A percentile compares a stretch with the other conserved stretches of the same genome.
Conservation (phyloP, 495 filamentous ascomycete species). For the Sordaria brevicollis region DNA sequence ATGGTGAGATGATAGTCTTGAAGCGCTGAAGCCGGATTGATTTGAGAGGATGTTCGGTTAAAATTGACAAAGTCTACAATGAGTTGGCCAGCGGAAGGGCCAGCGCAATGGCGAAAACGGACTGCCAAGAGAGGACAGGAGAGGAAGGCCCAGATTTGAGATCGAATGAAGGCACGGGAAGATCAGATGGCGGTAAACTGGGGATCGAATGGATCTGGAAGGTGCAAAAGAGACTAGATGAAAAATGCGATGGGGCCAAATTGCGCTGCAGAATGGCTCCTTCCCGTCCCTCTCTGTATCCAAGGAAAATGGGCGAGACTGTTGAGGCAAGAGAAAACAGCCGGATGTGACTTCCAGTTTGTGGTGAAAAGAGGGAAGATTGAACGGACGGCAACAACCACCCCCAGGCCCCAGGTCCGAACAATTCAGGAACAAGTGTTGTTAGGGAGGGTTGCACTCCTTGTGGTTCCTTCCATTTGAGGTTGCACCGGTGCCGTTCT, state of each 20-base stretch:
- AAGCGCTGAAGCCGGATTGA: neutral
- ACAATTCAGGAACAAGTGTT: constrained; percentile 20
- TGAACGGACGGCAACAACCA: neutral
- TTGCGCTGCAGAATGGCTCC: neutral
- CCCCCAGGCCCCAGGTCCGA: constrained; percentile 6
- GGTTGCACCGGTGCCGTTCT: neutral
- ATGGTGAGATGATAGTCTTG: neutral
- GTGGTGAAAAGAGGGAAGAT: constrained; percentile 2
- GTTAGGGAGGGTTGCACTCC: neutral
- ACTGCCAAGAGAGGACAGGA: neutral
- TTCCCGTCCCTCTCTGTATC: neutral
- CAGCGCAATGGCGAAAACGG: neutral
- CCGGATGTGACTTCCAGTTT: constrained; percentile 9
- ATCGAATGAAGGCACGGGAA: neutral
- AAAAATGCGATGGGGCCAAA: neutral
- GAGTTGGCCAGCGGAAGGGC: neutral
- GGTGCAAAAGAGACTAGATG: neutral
- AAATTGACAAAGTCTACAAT: neutral
- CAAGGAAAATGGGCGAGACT: neutral
- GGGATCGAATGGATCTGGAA: neutral
- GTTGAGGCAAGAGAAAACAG: constrained; percentile 11
- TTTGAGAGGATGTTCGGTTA: neutral
- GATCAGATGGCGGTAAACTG: neutral
- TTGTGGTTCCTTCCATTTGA: neutral
- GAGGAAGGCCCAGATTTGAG: neutral